Conservation (phyloP, 1,284 basidiomycete genomes). For the Ceratobasidium sp. region DNA sequence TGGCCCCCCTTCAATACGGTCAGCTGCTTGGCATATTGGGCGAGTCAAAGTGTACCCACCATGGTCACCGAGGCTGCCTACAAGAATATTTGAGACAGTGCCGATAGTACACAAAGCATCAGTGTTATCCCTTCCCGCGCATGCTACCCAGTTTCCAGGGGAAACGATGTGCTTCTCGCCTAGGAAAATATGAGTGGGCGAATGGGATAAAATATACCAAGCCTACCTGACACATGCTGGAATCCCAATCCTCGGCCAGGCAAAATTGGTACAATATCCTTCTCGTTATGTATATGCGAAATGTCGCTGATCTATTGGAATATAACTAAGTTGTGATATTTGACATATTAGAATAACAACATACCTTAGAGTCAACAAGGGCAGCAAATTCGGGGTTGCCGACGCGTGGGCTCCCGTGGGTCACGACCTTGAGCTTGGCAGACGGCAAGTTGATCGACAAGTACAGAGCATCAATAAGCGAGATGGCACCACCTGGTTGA, state of each 20-base stretch:
- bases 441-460: conserved; percentile 39
- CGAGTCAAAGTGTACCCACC: conserved; percentile 4
- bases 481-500: conserved; percentile 19
- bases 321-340: background rate
- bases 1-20: conserved; percentile 17
- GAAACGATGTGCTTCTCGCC: conserved; percentile 35
- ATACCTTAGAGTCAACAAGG: conserved; percentile 34
- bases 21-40: background rate
- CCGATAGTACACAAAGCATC: conserved; percentile 39
- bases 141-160: conserved; percentile 39
- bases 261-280: conserved; percentile 30
- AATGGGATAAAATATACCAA: background rate
- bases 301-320: conserved; percentile 8
- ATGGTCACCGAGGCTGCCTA: conserved; percentile 34
- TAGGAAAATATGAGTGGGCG: background rate
- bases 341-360: background rate
- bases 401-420: conserved; percentile 38
- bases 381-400: conserved; percentile 40
- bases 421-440: conserved; percentile 37
- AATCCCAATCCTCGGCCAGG: conserved; percentile 37
- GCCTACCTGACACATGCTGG: conserved; percentile 33
- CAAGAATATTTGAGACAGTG: conserved; percentile 37
- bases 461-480: conserved; percentile 34
- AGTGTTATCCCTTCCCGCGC: conserved; percentile 41
- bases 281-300: conserved; percentile 26